phyloP scores from a whole-genome alignment of 2,329 filamentous ascomycete genomes.

The Daldinia sp. region DNA sequence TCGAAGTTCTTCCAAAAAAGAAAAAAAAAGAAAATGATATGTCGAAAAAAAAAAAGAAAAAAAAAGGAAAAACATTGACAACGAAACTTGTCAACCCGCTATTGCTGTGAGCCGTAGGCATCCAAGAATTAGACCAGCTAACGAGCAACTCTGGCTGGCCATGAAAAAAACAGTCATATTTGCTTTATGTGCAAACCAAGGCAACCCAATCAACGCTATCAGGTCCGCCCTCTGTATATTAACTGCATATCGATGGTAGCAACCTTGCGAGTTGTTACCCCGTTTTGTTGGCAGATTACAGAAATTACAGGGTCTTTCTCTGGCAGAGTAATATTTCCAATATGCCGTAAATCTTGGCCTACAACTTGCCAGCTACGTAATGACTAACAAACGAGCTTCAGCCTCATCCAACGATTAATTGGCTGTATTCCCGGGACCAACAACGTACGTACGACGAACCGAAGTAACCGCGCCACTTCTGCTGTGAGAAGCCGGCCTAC shows the following conservation, averaged over 20 bases:
- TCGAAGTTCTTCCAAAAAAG: background rate
- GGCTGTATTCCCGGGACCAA: background rate
- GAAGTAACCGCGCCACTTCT: slow-evolving; percentile 8
- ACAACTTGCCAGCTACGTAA: background rate
- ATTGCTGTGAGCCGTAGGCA: background rate
- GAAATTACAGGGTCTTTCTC: too few species aligned
- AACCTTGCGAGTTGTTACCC: background rate
- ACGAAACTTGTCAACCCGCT: slow-evolving; percentile 16
- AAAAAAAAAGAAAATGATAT: slow-evolving; percentile 25
- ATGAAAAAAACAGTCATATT: background rate
- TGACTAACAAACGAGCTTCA: background rate
- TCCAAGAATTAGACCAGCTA: background rate
- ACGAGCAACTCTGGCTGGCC: slow-evolving; percentile 5
- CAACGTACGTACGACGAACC: slow-evolving; percentile 8
- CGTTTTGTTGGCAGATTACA: background rate
- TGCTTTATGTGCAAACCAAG: background rate
- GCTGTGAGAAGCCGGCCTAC: slow-evolving; percentile 11
- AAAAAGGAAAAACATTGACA: slow-evolving; percentile 20
- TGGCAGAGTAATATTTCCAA: background rate
- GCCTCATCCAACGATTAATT: slow-evolving; percentile 22
- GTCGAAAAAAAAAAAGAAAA: slow-evolving; percentile 5
- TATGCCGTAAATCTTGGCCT: background rate
- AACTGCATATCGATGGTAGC: background rate
- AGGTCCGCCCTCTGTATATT: background rate
- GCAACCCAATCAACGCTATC: background rate